Conservation (phyloP, 768 basidiomycete genomes). For the Russula virescens region DNA sequence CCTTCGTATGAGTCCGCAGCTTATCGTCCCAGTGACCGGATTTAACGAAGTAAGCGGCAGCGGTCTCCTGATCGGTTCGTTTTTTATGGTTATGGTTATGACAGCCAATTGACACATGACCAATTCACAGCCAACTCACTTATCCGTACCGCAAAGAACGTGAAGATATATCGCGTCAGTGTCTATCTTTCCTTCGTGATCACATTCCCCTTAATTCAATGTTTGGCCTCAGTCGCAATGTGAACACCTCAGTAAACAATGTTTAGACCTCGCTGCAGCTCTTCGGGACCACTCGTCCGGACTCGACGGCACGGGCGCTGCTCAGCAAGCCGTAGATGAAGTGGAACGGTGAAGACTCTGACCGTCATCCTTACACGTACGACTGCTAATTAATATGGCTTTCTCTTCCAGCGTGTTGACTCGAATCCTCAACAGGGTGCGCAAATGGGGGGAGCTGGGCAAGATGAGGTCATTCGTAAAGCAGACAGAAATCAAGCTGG, state of each 20-base stretch:
- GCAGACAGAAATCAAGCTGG: conserved; percentile 20
- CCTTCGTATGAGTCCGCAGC: conserved; percentile 9
- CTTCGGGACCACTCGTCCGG: conserved; percentile 14
- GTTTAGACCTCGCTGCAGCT: conserved; percentile 11
- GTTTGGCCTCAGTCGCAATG: conserved; percentile 13
- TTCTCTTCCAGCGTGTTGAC: conserved; percentile 9
- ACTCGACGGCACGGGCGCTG: conserved; percentile 19
- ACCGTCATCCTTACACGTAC: neutral
- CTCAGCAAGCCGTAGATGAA: conserved; percentile 21
- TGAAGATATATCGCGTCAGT: conserved; percentile 20
- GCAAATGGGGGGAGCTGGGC: conserved; percentile 17
- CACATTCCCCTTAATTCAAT: neutral
- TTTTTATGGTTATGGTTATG: neutral
- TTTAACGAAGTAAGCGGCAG: conserved; percentile 1
- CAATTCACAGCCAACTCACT: conserved; percentile 2
- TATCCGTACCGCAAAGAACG: conserved; percentile 11
- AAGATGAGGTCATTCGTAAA: conserved; percentile 19
- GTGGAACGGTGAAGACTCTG: conserved; percentile 16
- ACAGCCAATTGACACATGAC: neutral
- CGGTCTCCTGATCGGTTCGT: conserved; percentile 12
- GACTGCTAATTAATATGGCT: neutral
- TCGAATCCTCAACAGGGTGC: conserved; percentile 13
- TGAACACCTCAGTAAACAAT: conserved; percentile 14
- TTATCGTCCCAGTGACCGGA: conserved; percentile 3
- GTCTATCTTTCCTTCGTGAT: neutral